A percentile compares a stretch with the other conserved stretches of the same genome.
phyloP scores from a whole-genome alignment of 1,139 yeast species.

The Candida tetrigidarum region DNA sequence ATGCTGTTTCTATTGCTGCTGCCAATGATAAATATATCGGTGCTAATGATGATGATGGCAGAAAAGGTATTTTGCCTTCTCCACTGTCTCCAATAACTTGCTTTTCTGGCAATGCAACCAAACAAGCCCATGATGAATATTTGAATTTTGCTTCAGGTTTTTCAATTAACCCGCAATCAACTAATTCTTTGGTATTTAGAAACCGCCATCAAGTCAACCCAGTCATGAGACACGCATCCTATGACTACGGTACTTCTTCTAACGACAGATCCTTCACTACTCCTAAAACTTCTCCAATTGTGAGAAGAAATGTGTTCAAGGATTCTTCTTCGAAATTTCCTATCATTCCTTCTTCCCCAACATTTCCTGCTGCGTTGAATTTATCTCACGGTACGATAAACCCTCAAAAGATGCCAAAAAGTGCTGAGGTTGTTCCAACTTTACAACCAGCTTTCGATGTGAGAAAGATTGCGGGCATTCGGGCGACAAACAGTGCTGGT shows the following conservation, averaged over 20 bases:
- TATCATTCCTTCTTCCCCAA: constrained; percentile 4
- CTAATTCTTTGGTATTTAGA: constrained; percentile 4
- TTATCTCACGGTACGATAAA: constrained; percentile 1
- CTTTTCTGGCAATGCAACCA: background rate
- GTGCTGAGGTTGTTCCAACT: background rate
- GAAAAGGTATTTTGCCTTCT: background rate
- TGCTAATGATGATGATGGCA: background rate
- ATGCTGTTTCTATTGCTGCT: background rate
- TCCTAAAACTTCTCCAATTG: constrained; percentile 1
- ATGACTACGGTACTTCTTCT: background rate
- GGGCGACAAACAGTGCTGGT: background rate
- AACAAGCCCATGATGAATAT: constrained; percentile 3
- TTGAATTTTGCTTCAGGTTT: background rate
- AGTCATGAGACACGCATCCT: background rate
- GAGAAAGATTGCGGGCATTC: background rate
- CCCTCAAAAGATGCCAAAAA: background rate
- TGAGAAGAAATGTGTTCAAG: background rate
- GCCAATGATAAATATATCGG: background rate
- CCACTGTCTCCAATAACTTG: constrained; percentile 7
- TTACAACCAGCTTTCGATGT: constrained; percentile 6
- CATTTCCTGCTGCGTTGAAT: constrained; percentile 7
- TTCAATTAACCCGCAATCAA: constrained; percentile 1
- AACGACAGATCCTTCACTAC: background rate
- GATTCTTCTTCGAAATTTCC: background rate
- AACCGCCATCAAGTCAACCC: constrained; percentile 1